These are phyloP conservation scores for Yarrowia divulgata DNA, from an alignment of 805 yeast genomes.

Conservation along the genomic window DNA sequence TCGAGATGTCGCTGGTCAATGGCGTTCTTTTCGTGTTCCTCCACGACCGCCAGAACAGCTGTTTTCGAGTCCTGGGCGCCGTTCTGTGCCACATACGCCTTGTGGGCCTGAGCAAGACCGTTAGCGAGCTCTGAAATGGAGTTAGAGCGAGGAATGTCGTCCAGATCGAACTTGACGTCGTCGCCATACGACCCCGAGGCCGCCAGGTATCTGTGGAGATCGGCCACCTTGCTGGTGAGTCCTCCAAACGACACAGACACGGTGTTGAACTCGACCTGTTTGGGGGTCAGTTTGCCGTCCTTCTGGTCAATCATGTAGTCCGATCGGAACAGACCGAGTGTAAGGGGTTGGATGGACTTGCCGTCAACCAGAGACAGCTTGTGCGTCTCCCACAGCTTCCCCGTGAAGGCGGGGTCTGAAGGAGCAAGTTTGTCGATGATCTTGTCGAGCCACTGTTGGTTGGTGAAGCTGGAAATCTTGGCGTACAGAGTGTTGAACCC, in stretches of 20 bases:
- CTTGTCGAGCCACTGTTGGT: slow-evolving; percentile 67
- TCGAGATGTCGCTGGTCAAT: slow-evolving; percentile 92
- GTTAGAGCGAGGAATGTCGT: slow-evolving; percentile 70
- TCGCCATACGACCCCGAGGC: slow-evolving; percentile 52
- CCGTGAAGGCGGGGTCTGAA: slow-evolving; percentile 81
- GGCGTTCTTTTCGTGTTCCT: slow-evolving; percentile 84
- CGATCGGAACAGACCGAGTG: slow-evolving; percentile 86
- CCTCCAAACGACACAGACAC: slow-evolving; percentile 97
- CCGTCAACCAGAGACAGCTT: slow-evolving; percentile 54
- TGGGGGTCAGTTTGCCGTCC: slow-evolving; percentile 54
- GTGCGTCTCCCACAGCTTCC: slow-evolving; percentile 67
- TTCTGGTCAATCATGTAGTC: slow-evolving; percentile 68
- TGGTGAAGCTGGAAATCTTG: slow-evolving; percentile 57
- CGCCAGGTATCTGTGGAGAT: slow-evolving; percentile 66
- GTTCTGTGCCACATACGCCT: slow-evolving; percentile 54
- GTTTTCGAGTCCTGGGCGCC: slow-evolving; percentile 41
- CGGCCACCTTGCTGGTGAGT: slow-evolving; percentile 77
- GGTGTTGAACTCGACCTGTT: slow-evolving; percentile 96
- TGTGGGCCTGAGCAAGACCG: slow-evolving; percentile 73
- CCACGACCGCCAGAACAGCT: slow-evolving; percentile 77
- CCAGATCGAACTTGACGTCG: slow-evolving; percentile 50
- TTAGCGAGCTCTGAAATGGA: slow-evolving; percentile 66
- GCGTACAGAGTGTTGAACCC: slow-evolving; percentile 78
- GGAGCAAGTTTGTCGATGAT: slow-evolving; percentile 56
- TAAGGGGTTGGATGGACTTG: slow-evolving; percentile 61